Evolutionary conservation across 306 rosid species (phyloP), one percentile per base, ranked within the genome.

Genomic region (Oxytropis ochrocephala): DNA sequence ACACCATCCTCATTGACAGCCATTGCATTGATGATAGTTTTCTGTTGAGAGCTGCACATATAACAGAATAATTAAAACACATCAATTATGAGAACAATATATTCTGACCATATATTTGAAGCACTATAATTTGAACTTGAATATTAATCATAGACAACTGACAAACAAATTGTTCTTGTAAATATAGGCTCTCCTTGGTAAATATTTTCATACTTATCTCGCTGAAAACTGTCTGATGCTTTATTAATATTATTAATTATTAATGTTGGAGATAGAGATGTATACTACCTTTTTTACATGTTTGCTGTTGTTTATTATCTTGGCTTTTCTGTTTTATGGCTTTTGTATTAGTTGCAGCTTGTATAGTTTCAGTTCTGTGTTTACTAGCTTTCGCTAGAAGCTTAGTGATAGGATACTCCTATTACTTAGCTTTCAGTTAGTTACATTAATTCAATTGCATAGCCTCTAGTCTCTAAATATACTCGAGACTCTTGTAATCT

Each of bases 1-100:
- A 94, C 95, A 27, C 99, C 99, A 21, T 94, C 99, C 48, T 94
- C 97, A 58, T 94, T 94, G 83, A 94, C 96, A 54, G 99, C 92
- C 99, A 89, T 91, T 16, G 97, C 87, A 66, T 94, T 91, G 69
- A 91, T 94, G 57, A 94, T 94, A 53, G 97, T 91, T 80, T 91
- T 94, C 85, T 94, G 99, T 77, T 94, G 99, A 62, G 99, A 89
- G 59, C 99, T 94, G 88, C 79, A 70, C 60, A 71, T 29, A 60
- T 44, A 47, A 49, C 14, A 60, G 16, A 46, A 47, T 18, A 47
- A 68, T 29, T 18, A 72, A 54, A 73, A 54, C 30, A 46, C 21
- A 59, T 68, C 53, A 66, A 29, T 57, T 36, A 50, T 11, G 10
- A 19, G 12, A 51, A 11, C 27, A 33, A 12, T 30, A 8, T 71